phyloP scores from a whole-genome alignment of 2,329 filamentous ascomycete genomes.

The Botrytis tulipae region DNA sequence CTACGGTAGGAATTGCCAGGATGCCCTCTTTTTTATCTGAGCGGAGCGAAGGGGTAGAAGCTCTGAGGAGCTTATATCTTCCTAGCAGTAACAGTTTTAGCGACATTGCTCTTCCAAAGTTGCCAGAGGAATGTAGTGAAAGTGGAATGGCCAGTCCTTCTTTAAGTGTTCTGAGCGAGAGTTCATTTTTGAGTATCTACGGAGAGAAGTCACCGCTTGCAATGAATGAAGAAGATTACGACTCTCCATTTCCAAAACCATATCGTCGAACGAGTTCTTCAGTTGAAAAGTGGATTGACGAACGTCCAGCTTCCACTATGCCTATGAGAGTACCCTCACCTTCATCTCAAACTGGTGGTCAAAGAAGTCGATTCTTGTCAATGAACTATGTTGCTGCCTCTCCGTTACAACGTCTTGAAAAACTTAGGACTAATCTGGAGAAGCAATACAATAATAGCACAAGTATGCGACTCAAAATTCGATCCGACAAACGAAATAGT shows the following conservation, averaged over 20 bases:
- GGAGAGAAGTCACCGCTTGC: constrained; percentile 44
- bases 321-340: constrained; percentile 17
- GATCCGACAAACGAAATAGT: not conserved
- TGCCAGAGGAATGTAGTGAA: constrained; percentile 42
- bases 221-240: constrained; percentile 21
- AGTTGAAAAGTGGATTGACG: constrained; percentile 39
- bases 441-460: constrained; percentile 21
- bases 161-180: constrained; percentile 64
- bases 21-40: constrained; percentile 68
- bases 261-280: constrained; percentile 29
- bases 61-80: constrained; percentile 57
- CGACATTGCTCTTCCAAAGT: constrained; percentile 49
- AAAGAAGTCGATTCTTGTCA: constrained; percentile 44
- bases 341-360: constrained; percentile 19
- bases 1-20: constrained; percentile 46
- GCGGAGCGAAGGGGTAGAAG: constrained; percentile 56
- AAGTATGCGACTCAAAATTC: constrained; percentile 6
- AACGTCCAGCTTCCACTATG: constrained; percentile 28
- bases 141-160: constrained; percentile 54
- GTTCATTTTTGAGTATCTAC: constrained; percentile 65
- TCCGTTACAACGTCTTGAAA: constrained; percentile 52
- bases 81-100: constrained; percentile 44
- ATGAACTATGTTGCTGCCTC: constrained; percentile 50
- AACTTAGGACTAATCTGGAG: constrained; percentile 38
- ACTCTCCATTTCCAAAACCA: constrained; percentile 22